Conservation (phyloP, 164 flowering plant genomes). For the Taxillus chinensis region DNA sequence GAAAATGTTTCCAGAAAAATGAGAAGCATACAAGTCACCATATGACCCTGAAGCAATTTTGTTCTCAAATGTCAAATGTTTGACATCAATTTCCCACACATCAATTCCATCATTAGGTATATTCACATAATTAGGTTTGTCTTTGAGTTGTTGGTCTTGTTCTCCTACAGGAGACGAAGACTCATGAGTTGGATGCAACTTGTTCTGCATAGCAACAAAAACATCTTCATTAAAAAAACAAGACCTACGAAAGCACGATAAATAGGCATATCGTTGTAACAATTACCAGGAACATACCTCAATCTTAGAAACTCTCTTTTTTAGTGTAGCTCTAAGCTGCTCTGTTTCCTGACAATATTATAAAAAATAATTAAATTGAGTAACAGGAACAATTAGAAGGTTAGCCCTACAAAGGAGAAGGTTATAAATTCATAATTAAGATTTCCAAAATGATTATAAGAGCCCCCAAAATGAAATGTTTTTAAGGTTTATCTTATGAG, state of each 20-base stretch:
- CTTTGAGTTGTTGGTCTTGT: background rate
- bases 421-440: no score
- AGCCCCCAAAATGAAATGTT: no score
- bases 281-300: background rate
- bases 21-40: conserved; percentile 2
- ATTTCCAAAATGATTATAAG: no score
- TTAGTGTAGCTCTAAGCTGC: no score
- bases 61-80: background rate
- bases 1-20: background rate
- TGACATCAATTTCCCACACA: conserved; percentile 5
- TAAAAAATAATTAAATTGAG: no score
- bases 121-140: background rate
- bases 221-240: background rate
- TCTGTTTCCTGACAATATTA: no score
- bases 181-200: background rate
- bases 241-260: background rate
- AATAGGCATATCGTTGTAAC: background rate
- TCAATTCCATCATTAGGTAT: conserved; percentile 4
- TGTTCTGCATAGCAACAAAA: conserved; percentile 1
- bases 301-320: no score
- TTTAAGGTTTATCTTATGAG: no score
- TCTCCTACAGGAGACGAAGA: background rate
- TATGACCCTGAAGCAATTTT: conserved; percentile 3
- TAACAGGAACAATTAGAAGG: no score
- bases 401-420: no score